phyloP scores from a whole-genome alignment of 1,139 yeast species.

The Kurtzmaniella quercitrusa region DNA sequence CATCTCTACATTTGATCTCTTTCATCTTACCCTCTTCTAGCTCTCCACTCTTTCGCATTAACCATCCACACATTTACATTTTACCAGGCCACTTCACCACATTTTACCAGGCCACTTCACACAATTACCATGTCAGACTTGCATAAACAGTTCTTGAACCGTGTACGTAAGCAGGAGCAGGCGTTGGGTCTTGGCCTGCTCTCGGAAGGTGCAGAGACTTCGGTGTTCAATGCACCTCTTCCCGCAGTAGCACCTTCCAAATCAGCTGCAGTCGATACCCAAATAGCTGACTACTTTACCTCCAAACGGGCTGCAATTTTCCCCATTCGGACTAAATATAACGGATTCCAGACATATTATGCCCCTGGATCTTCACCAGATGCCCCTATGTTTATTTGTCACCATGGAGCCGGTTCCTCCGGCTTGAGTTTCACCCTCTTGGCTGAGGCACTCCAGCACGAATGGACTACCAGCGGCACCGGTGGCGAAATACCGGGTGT shows the following conservation, averaged over 20 bases:
- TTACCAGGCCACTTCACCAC: too few relatives aligned
- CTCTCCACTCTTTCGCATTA: background rate
- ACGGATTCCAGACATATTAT: slow-evolving; percentile 53
- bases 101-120: too few relatives aligned
- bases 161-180: slow-evolving; percentile 34
- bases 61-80: too few relatives aligned
- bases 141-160: slow-evolving; percentile 37
- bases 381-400: slow-evolving; percentile 63
- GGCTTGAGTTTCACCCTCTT: slow-evolving; percentile 70
- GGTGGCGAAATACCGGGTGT: slow-evolving; percentile 45
- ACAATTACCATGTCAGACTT: slow-evolving; percentile 35
- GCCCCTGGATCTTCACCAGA: slow-evolving; percentile 42
- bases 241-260: slow-evolving; percentile 1
- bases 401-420: slow-evolving; percentile 95
- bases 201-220: slow-evolving; percentile 23
- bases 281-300: slow-evolving; percentile 4
- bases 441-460: slow-evolving; percentile 26
- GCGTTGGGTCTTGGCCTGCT: slow-evolving; percentile 30
- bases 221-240: slow-evolving; percentile 8
- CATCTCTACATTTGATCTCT: too few relatives aligned
- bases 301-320: slow-evolving; percentile 7
- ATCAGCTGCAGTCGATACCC: slow-evolving; percentile 3
- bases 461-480: slow-evolving; percentile 11
- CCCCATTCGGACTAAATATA: slow-evolving; percentile 11
- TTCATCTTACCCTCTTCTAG: too few relatives aligned